Evolutionary conservation across 106 monocot species (phyloP), one percentile per base, ranked within the genome.

Genomic region (Dendrobium chrysotoxum): DNA sequence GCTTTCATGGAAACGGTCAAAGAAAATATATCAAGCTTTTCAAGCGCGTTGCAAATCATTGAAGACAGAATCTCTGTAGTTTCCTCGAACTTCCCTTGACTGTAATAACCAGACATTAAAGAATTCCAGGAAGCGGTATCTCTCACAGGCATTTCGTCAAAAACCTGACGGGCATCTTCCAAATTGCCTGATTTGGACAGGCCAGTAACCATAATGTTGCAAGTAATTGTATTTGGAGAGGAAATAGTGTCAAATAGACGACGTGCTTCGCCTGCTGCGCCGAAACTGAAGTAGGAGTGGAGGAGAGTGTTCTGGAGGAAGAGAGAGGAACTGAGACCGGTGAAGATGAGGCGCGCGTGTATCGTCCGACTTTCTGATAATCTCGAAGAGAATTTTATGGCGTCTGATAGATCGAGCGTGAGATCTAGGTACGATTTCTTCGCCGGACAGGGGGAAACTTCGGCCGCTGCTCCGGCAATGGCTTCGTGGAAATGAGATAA

Each of bases 271-370:
- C 80, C 47, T 21, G 82, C 35, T 26, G 76, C 80, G 67, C 84
- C 84, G 73, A 87, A 85, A 21, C 39, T 53, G 84, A 90, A 58
- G 87, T 96, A 96, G 9, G 80, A 40, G 42, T 84, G 68, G 39
- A 96, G 42, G 40, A 94, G 87, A 40, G 89, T 87, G 83, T 94
- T 97, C 77, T 86, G 90, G 42, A 97, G 87, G 81, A 91, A 94
- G 72, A 86, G 78, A 42, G 90, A 88, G 54, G 92, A 85, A 20
- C 46, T 41, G 46, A 89, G 77, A 77, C 90, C 90, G 3, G 64
- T 55, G 66, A 80, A 40, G 86, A 93, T 46, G 71, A 91, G 76
- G 54, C 76, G 80, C 17, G 90, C 89, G 15, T 76, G 76, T 28
- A 47, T 76, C 76, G 13, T 76, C 46, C 47, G 76, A 17, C 15